Conservation (phyloP, 495 filamentous ascomycete genomes). For the Trichoderma virens region DNA sequence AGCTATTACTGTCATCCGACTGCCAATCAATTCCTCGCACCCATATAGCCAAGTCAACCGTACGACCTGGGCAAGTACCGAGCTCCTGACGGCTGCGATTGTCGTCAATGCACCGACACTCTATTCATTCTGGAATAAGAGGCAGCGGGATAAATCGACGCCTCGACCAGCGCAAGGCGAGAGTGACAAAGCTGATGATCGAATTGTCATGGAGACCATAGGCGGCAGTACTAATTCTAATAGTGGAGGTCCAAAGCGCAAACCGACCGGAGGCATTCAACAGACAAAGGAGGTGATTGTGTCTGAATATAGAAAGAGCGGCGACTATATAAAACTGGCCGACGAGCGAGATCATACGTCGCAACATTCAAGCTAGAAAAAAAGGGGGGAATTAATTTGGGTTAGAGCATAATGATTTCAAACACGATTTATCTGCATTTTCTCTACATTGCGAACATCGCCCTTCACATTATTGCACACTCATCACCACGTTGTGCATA, state of each 20-base stretch:
- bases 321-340: not conserved
- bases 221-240: not conserved
- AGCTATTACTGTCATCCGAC: slow-evolving; percentile 31
- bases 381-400: not conserved
- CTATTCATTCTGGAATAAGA: slow-evolving; percentile 15
- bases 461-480: no score
- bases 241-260: not conserved
- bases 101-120: slow-evolving; percentile 38
- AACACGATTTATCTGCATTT: no score
- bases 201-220: not conserved
- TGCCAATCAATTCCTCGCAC: slow-evolving; percentile 27
- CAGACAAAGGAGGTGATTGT: not conserved
- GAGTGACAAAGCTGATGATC: not conserved
- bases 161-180: not conserved
- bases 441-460: no score
- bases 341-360: not conserved
- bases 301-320: not conserved
- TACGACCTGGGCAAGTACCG: slow-evolving; percentile 35
- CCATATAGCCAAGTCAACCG: slow-evolving; percentile 30
- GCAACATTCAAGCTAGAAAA: not conserved
- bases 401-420: not conserved
- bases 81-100: slow-evolving; percentile 35
- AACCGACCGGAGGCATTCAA: not conserved
- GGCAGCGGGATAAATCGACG: not conserved
- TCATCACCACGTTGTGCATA: no score